These are phyloP conservation scores for Ogataea trehaloabstinens DNA, from an alignment of 805 yeast species.

Conservation along the genomic window DNA sequence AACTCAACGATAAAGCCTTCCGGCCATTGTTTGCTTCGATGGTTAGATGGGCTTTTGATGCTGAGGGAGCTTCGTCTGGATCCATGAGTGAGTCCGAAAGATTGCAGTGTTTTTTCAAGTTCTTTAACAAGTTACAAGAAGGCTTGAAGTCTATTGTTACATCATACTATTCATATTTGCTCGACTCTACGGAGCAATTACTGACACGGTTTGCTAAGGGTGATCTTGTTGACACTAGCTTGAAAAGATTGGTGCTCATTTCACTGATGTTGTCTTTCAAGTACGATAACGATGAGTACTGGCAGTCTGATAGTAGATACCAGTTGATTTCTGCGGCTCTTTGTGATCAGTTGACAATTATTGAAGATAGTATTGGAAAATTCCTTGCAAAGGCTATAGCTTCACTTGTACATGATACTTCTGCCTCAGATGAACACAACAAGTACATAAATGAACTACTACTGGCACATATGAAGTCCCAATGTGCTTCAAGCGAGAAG, in stretches of 20 bases:
- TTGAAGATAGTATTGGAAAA: slow-evolving; percentile 76
- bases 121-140: slow-evolving; percentile 82
- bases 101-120: slow-evolving; percentile 73
- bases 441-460: slow-evolving; percentile 66
- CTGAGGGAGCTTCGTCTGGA: slow-evolving; percentile 57
- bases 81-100: slow-evolving; percentile 53
- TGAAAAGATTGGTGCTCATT: slow-evolving; percentile 71
- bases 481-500: slow-evolving; percentile 56
- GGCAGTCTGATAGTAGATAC: slow-evolving; percentile 87
- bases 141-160: slow-evolving; percentile 85
- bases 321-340: slow-evolving; percentile 65
- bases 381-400: slow-evolving; percentile 78
- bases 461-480: slow-evolving; percentile 65
- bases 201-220: slow-evolving; percentile 48
- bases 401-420: slow-evolving; percentile 63
- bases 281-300: slow-evolving; percentile 89
- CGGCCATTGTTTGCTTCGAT: slow-evolving; percentile 86
- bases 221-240: slow-evolving; percentile 43
- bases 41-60: slow-evolving; percentile 90
- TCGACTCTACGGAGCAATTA: slow-evolving; percentile 66
- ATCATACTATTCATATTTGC: slow-evolving; percentile 77
- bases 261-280: slow-evolving; percentile 80
- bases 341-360: slow-evolving; percentile 59
- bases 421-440: slow-evolving; percentile 67
- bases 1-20: slow-evolving; percentile 89